A percentile compares a stretch with the other conserved stretches of the same genome.
Evolutionary conservation across 306 rosid species (phyloP).

Genomic region (Rosa lucieae): DNA sequence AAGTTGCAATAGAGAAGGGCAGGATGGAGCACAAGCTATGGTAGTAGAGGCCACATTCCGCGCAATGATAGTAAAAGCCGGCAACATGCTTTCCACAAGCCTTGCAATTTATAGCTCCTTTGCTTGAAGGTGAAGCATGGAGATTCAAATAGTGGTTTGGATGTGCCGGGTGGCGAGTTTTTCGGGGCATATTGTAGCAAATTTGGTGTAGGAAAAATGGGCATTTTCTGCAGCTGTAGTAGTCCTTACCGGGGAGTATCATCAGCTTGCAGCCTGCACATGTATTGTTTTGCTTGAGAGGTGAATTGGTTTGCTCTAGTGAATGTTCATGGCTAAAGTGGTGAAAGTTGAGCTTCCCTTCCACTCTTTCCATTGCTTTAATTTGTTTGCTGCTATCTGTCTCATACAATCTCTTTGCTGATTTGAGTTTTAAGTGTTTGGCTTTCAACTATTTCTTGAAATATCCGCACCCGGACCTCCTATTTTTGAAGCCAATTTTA

Average conservation of each 20-base stretch:
- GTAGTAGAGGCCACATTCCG: constrained; percentile 40
- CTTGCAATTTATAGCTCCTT: constrained; percentile 23
- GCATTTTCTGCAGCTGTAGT: constrained; percentile 47
- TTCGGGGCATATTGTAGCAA: constrained; percentile 51
- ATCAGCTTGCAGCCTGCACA: constrained; percentile 54
- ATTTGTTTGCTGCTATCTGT: background rate
- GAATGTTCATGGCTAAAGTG: constrained; percentile 71
- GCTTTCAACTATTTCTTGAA: background rate
- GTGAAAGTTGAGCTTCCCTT: constrained; percentile 27
- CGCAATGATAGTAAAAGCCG: constrained; percentile 50
- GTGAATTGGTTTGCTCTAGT: constrained; percentile 28
- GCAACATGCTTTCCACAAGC: constrained; percentile 41
- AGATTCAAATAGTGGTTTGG: constrained; percentile 44
- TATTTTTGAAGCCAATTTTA: background rate
- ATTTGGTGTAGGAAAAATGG: constrained; percentile 42
- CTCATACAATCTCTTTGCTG: background rate
- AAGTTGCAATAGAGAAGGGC: constrained; percentile 38
- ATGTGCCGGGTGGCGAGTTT: constrained; percentile 49
- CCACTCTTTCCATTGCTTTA: constrained; percentile 27
- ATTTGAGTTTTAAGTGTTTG: background rate
- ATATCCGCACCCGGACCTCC: constrained; percentile 1
- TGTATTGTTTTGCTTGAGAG: constrained; percentile 16
- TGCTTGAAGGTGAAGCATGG: constrained; percentile 27
- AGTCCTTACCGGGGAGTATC: constrained; percentile 24
- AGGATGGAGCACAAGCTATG: constrained; percentile 45